A percentile compares a stretch with the other conserved stretches of the same genome.
Evolutionary conservation across 2,329 filamentous ascomycete genomes (phyloP).

Genomic region (Monilinia laxa): DNA sequence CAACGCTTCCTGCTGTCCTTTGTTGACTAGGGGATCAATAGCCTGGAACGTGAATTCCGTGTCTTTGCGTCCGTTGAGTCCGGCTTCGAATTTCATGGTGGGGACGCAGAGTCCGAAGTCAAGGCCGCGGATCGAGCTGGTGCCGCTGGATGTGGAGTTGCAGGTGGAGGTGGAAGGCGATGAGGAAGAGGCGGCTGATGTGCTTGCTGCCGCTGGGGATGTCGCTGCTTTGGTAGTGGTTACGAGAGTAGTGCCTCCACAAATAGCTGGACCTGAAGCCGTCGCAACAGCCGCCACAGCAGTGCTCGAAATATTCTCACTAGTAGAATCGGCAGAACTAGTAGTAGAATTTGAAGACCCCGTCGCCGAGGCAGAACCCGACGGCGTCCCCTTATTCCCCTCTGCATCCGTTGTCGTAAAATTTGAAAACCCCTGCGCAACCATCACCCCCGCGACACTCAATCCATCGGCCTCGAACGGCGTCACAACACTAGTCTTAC

Average conservation of each 20-base stretch:
- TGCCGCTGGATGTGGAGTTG: constrained; percentile 17
- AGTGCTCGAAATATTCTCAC: constrained; percentile 15
- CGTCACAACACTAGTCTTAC: constrained; percentile 49
- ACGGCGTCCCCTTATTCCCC: constrained; percentile 42
- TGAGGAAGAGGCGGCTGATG: not conserved
- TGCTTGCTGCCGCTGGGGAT: not conserved
- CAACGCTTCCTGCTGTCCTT: constrained; percentile 64
- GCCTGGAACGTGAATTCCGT: constrained; percentile 68
- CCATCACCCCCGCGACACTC: constrained; percentile 64
- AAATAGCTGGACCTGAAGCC: constrained; percentile 24
- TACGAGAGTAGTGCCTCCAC: constrained; percentile 29
- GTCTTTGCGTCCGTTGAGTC: constrained; percentile 51
- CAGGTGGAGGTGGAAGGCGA: not conserved
- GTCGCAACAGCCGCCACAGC: constrained; percentile 24
- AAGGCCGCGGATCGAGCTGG: constrained; percentile 40
- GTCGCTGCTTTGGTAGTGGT: constrained; percentile 21
- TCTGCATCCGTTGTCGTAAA: constrained; percentile 49
- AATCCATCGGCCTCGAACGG: constrained; percentile 61
- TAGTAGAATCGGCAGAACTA: not conserved
- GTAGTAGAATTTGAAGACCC: not conserved
- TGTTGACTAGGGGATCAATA: constrained; percentile 57
- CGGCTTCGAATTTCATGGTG: constrained; percentile 56
- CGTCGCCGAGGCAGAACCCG: constrained; percentile 21
- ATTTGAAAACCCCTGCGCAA: constrained; percentile 61
- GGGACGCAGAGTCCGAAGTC: constrained; percentile 53